Conservation (phyloP, 306 rosid genomes). For the Parietaria judaica region DNA sequence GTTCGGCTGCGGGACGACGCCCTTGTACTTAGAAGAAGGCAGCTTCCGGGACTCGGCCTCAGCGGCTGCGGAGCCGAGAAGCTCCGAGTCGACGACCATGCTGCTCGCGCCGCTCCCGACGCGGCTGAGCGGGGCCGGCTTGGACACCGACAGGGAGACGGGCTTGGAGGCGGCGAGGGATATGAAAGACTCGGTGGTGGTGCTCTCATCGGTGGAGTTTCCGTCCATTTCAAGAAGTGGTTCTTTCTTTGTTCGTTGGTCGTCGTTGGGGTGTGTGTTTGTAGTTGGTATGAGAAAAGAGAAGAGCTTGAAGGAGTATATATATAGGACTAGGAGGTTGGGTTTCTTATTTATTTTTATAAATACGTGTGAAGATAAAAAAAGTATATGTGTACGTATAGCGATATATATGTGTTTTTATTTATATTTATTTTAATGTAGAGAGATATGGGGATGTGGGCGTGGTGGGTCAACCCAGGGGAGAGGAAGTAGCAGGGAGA, state of each 20-base stretch:
- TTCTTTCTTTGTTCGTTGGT: too few species aligned
- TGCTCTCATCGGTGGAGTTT: constrained; percentile 62
- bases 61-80: constrained; percentile 38
- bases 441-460: constrained; percentile 40
- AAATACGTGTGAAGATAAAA: background rate
- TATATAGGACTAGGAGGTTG: constrained; percentile 57
- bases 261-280: background rate
- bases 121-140: constrained; percentile 34
- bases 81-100: constrained; percentile 14
- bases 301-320: constrained; percentile 37
- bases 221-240: constrained; percentile 44
- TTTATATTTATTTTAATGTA: background rate
- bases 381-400: constrained; percentile 2
- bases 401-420: background rate
- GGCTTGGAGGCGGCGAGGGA: background rate
- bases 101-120: constrained; percentile 70
- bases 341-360: background rate
- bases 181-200: constrained; percentile 44
- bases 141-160: constrained; percentile 30
- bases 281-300: constrained; percentile 13
- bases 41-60: constrained; percentile 83
- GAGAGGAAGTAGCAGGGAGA: constrained; percentile 50
- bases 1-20: constrained; percentile 97
- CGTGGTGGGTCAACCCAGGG: constrained; percentile 58
- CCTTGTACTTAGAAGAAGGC: constrained; percentile 79